A percentile compares a stretch with the other conserved stretches of the same genome.
Conservation (phyloP, 768 basidiomycete species). For the Hortiboletus flavorubellus region DNA sequence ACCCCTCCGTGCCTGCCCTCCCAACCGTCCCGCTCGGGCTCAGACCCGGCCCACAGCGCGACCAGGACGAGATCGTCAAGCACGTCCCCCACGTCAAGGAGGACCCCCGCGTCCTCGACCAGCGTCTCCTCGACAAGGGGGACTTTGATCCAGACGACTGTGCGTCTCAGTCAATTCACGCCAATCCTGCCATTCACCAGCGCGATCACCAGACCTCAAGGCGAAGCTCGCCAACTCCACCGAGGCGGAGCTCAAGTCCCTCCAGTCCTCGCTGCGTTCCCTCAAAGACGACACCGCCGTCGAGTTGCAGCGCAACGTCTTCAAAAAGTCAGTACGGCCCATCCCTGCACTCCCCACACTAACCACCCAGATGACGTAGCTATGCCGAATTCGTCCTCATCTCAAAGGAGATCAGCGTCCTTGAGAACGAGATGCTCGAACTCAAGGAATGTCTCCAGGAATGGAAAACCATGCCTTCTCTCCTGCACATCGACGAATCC, state of each 20-base stretch:
- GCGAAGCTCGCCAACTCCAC: conserved; percentile 87
- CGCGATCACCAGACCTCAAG: conserved; percentile 56
- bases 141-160: conserved; percentile 88
- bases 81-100: conserved; percentile 40
- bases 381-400: conserved; percentile 96
- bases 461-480: conserved; percentile 94
- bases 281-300: conserved; percentile 70
- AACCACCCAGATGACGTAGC: conserved; percentile 40
- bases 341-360: not conserved
- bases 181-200: not conserved
- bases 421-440: conserved; percentile 98
- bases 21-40: conserved; percentile 52
- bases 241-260: conserved; percentile 70
- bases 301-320: conserved; percentile 88
- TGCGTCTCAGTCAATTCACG: conserved; percentile 39
- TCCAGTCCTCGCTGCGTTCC: conserved; percentile 71
- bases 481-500: conserved; percentile 85
- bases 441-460: conserved; percentile 92
- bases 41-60: conserved; percentile 34
- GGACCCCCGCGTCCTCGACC: conserved; percentile 59
- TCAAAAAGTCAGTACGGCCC: conserved; percentile 70
- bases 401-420: conserved; percentile 92
- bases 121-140: conserved; percentile 66
- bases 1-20: conserved; percentile 50
- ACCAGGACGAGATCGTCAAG: conserved; percentile 49